Evolutionary conservation across 2,329 filamentous ascomycete species (phyloP).

Genomic region (Colletotrichum salicis): DNA sequence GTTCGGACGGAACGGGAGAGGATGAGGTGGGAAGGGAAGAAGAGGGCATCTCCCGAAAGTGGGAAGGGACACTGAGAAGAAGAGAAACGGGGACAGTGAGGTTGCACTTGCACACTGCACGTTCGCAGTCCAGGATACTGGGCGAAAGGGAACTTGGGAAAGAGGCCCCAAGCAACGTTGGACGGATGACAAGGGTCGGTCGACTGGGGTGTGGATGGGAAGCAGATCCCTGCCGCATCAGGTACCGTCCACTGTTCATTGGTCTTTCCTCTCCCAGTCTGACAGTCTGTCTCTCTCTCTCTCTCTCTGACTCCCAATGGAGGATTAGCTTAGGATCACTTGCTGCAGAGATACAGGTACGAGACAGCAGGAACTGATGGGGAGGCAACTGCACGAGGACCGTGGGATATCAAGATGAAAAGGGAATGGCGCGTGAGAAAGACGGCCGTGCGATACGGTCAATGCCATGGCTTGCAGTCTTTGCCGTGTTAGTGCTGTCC

Average conservation of each 20-base stretch:
- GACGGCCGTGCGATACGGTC: not conserved
- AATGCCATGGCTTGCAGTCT: slow-evolving; percentile 14
- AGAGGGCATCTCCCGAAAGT: slow-evolving; percentile 16
- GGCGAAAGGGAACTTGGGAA: slow-evolving; percentile 9
- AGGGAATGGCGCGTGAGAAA: slow-evolving; percentile 6
- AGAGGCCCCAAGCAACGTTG: slow-evolving; percentile 9
- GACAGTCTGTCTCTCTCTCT: not conserved
- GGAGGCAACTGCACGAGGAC: not conserved
- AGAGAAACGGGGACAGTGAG: slow-evolving; percentile 19
- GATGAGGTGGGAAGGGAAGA: slow-evolving; percentile 10
- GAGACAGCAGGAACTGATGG: not conserved
- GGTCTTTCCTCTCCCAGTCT: not conserved
- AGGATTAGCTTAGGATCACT: not conserved
- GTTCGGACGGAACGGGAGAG: slow-evolving; percentile 26
- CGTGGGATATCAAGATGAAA: not conserved
- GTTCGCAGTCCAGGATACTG: slow-evolving; percentile 9
- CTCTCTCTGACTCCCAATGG: not conserved
- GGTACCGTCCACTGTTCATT: not conserved
- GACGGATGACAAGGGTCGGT: slow-evolving; percentile 13
- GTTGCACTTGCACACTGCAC: slow-evolving; percentile 2
- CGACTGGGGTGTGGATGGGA: not conserved
- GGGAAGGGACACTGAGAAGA: slow-evolving; percentile 29
- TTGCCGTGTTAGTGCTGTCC: slow-evolving; percentile 24
- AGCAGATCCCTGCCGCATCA: slow-evolving; percentile 1
- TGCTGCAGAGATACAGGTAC: not conserved